Conservation (phyloP, 2,329 filamentous ascomycete genomes). For the Alternaria triticina region DNA sequence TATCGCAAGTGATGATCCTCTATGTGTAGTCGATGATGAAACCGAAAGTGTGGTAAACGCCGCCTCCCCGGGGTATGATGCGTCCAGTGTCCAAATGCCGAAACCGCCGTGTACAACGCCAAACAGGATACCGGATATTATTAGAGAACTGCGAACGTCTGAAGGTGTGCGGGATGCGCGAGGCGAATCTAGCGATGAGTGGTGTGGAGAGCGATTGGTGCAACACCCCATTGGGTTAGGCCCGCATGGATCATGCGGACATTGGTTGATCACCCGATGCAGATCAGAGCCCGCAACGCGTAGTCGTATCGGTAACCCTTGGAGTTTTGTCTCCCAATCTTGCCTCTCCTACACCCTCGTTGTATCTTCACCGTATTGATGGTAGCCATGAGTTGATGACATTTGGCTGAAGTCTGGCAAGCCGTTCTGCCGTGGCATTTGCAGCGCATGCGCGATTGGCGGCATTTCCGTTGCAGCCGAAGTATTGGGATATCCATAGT, state of each 20-base stretch:
- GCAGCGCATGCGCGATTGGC: slow-evolving; percentile 38
- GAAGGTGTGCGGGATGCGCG: slow-evolving; percentile 23
- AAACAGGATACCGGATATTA: slow-evolving; percentile 12
- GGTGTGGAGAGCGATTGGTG: slow-evolving; percentile 34
- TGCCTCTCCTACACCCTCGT: slow-evolving; percentile 41
- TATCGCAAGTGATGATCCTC: slow-evolving; percentile 19
- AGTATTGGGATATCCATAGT: slow-evolving; percentile 44
- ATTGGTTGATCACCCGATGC: slow-evolving; percentile 42
- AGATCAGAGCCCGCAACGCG: slow-evolving; percentile 32
- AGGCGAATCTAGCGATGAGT: slow-evolving; percentile 31
- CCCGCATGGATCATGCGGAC: slow-evolving; percentile 36
- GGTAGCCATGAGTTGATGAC: slow-evolving; percentile 40
- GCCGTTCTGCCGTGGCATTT: slow-evolving; percentile 43
- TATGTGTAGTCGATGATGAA: slow-evolving; percentile 13
- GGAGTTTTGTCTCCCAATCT: slow-evolving; percentile 7
- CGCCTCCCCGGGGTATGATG: slow-evolving; percentile 44
- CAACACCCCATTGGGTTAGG: slow-evolving; percentile 32
- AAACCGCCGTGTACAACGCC: slow-evolving; percentile 24
- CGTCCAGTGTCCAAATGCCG: slow-evolving; percentile 27
- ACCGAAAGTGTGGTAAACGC: slow-evolving; percentile 30
- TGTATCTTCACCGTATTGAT: slow-evolving; percentile 47
- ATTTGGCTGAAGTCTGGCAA: slow-evolving; percentile 39
- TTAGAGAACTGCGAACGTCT: slow-evolving; percentile 12
- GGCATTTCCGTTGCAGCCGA: slow-evolving; percentile 34
- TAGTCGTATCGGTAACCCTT: slow-evolving; percentile 21